phyloP scores from a whole-genome alignment of 805 yeast genomes.

The Pichia kluyveri region DNA sequence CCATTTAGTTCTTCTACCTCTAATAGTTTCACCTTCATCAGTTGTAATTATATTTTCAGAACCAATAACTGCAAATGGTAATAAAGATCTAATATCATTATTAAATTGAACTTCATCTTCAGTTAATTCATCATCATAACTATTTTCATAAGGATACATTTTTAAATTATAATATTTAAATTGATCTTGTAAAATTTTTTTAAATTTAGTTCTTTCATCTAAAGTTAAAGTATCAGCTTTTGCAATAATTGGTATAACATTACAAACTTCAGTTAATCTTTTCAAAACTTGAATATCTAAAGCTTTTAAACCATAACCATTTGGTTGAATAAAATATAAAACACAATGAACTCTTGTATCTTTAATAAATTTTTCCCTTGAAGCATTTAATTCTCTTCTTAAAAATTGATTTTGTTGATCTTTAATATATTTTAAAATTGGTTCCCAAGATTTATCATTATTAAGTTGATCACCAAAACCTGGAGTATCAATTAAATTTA shows the following conservation, averaged over 20 bases:
- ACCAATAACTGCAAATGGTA: slow-evolving; percentile 94
- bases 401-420: slow-evolving; percentile 89
- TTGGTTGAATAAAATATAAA: slow-evolving; percentile 84
- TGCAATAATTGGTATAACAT: slow-evolving; percentile 92
- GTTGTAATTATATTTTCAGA: slow-evolving; percentile 65
- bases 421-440: slow-evolving; percentile 85
- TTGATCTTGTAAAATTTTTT: slow-evolving; percentile 69
- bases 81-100: slow-evolving; percentile 61
- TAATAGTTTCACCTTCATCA: slow-evolving; percentile 68
- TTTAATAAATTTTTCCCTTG: slow-evolving; percentile 70
- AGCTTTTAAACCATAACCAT: slow-evolving; percentile 73
- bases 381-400: slow-evolving; percentile 91
- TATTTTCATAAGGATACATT: slow-evolving; percentile 71
- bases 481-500: slow-evolving; percentile 92
- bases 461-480: slow-evolving; percentile 97
- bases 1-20: slow-evolving; percentile 92
- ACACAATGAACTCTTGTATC: slow-evolving; percentile 94
- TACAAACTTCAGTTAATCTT: slow-evolving; percentile 80
- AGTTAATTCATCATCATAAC: slow-evolving; percentile 32
- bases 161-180: slow-evolving; percentile 63
- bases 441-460: slow-evolving; percentile 95
- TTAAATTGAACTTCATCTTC: slow-evolving; percentile 69
- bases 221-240: slow-evolving; percentile 85
- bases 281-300: slow-evolving; percentile 77
- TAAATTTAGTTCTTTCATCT: slow-evolving; percentile 73